These are phyloP conservation scores for Alternaria brassicicola DNA, from an alignment of 2,329 filamentous ascomycete genomes.

Conservation along the genomic window DNA sequence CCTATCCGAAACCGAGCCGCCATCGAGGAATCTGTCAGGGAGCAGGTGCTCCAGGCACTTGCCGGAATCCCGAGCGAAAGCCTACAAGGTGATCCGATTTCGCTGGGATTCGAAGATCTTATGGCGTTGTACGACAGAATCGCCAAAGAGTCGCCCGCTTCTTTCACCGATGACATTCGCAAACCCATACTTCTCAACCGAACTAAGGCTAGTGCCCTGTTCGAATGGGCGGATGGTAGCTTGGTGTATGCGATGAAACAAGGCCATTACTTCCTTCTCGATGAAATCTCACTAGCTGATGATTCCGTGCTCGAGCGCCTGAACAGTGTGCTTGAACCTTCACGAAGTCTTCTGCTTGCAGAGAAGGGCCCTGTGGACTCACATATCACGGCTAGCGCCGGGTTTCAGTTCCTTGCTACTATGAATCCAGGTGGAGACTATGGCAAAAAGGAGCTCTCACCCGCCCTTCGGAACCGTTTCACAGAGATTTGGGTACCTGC, in stretches of 20 bases:
- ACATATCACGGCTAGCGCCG: constrained; percentile 73
- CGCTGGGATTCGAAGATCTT: constrained; percentile 52
- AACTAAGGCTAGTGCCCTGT: constrained; percentile 79
- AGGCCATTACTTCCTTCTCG: constrained; percentile 89
- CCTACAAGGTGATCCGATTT: constrained; percentile 14
- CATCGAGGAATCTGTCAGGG: constrained; percentile 68
- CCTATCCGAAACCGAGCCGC: constrained; percentile 84
- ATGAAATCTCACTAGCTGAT: constrained; percentile 97
- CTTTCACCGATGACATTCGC: constrained; percentile 53
- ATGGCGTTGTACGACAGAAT: constrained; percentile 65
- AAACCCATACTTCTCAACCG: constrained; percentile 55
- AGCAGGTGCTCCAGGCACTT: constrained; percentile 61
- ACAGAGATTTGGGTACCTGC: constrained; percentile 98
- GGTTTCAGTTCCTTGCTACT: constrained; percentile 95
- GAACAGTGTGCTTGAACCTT: constrained; percentile 93
- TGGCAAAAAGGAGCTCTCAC: constrained; percentile 95
- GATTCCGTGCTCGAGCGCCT: constrained; percentile 95
- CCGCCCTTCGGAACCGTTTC: constrained; percentile 92
- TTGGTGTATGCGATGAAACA: constrained; percentile 91
- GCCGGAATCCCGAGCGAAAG: constrained; percentile 7
- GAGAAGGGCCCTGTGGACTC: constrained; percentile 91
- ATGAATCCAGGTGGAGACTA: constrained; percentile 99
- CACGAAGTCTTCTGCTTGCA: constrained; percentile 83
- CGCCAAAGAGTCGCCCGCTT: constrained; percentile 50
- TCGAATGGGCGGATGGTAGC: constrained; percentile 95